Percentiles rank a stretch among this genome's conserved stretches.
Evolutionary conservation across 1,139 yeast species (phyloP).

Genomic region (Geotrichum europaeum): DNA sequence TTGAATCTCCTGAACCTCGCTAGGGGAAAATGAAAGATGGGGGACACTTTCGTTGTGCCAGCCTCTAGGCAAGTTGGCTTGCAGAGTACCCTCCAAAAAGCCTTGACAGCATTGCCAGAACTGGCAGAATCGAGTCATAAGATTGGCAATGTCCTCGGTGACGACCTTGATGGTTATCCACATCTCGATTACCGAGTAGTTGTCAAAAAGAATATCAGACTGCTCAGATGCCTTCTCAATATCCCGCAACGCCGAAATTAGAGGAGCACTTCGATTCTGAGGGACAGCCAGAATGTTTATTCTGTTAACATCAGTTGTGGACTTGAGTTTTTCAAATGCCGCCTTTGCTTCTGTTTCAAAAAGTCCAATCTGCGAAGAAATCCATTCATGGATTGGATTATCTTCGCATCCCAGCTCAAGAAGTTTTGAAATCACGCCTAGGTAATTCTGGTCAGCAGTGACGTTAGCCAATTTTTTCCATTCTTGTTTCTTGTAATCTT

Average conservation of each 20-base stretch:
- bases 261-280: conserved; percentile 24
- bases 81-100: conserved; percentile 43
- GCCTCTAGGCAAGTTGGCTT: conserved; percentile 39
- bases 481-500: conserved; percentile 54
- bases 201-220: conserved; percentile 35
- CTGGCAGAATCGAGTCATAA: conserved; percentile 35
- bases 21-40: conserved; percentile 31
- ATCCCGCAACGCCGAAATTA: conserved; percentile 21
- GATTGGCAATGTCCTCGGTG: conserved; percentile 38
- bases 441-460: conserved; percentile 43
- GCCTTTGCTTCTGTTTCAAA: conserved; percentile 39
- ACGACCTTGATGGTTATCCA: conserved; percentile 48
- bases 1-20: conserved; percentile 28
- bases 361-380: conserved; percentile 42
- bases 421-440: conserved; percentile 52
- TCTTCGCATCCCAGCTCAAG: conserved; percentile 54
- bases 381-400: conserved; percentile 63
- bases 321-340: conserved; percentile 35
- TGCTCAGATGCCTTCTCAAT: conserved; percentile 15
- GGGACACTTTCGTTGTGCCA: conserved; percentile 39
- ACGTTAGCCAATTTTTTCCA: conserved; percentile 52
- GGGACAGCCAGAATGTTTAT: conserved; percentile 30
- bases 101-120: conserved; percentile 46
- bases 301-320: conserved; percentile 32
- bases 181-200: conserved; percentile 46